Base-by-base conservation (phyloP, 2,329 filamentous ascomycete genomes). In the Aspergillus spinulosporus region DNA sequence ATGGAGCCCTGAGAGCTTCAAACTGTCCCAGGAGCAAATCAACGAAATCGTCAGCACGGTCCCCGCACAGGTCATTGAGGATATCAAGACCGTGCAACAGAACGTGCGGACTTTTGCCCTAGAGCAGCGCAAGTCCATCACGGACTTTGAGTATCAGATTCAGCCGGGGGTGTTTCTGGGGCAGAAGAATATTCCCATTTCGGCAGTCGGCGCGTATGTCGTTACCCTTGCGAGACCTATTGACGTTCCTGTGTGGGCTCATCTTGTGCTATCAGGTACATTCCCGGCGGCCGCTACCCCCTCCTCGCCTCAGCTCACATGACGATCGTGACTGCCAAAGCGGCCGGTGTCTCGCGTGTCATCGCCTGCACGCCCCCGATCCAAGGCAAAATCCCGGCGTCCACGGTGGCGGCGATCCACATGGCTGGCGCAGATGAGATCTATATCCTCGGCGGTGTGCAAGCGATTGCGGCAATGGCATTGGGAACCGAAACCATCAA, bases 281-380 rank as follows among this genome's bases (percentile, higher is more conserved):
- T 82, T 40, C 80, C 80, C 1, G 80, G 79, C 4, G 80, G 80
- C 3, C 73, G 80, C 5, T 83, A 83, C 57, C 78, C 80, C 0
- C 72, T 83, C 2, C 76, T 83, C 2, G 81, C 80, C 1, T 80
- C 76, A 6, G 78, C 79, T 2, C 81, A 83, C 63, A 83, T 82
- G 81, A 82, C 80, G 1, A 81, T 83, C 47, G 64, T 82, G 3
- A 83, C 80, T 0, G 80, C 80, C 21, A 83, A 83, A 61, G 77
- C 78, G 4, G 80, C 81, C 4, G 81, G 81, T 2, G 80, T 82
- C 1, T 68, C 69, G n/a, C 68, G 78, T 49, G 79, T 83, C 3
- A 72, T 80, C 5, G 80, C 69, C 9, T 82, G 77, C 64, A 83
- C 81, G 4, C 81, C 80, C 3, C 81, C 80, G 0, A 81, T 81